Base-by-base conservation (phyloP, 1,284 basidiomycete species). In the Fomitopsis pinicola region DNA sequence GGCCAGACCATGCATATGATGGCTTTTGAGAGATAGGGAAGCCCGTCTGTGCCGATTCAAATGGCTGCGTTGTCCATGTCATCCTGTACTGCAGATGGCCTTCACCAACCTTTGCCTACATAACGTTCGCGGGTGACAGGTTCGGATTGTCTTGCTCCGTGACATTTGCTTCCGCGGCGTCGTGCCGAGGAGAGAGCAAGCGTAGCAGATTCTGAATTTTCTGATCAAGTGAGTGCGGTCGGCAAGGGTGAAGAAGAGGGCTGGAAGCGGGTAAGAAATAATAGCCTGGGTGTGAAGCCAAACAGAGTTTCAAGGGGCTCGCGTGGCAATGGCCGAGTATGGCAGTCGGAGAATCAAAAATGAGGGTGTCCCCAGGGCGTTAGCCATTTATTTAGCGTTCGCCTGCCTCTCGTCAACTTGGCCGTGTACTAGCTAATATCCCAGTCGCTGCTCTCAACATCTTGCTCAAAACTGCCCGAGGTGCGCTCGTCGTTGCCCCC, bases 281-380 rank as follows among this genome's bases (percentile, higher is more conserved):
- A 61, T 61, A 61, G 54, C 59, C 59, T 57, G 38, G 59, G 45
- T 42, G 58, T 62, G 62, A 60, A 52, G 46, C 30, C 42, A 28
- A 45, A 40, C 40, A 33, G 40, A 30, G 70, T 70, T 68, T 67
- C 67, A 71, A 71, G 69, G 68, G 68, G 66, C 66, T 53, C 53
- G 65, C 62, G 58, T 59, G 62, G 66, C 62, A 63, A 60, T 60
- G 65, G 67, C 64, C 63, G 67, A 58, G 63, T 55, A 33, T 62
- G 62, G 68, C 57, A 65, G 69, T 68, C 71, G 71, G 71, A 68
- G 68, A 63, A 66, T 69, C 62, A 70, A 74, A 74, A 78, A 78
- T 73, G 78, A 80, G 83, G 85, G 82, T 79, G 78, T 80, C 80
- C 81, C 82, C 76, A 73, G 67, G 50, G 64, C 62, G 61, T 68